Evolutionary conservation across 345 rosid species (phyloP).

Genomic region (Bruguiera gymnorhiza): DNA sequence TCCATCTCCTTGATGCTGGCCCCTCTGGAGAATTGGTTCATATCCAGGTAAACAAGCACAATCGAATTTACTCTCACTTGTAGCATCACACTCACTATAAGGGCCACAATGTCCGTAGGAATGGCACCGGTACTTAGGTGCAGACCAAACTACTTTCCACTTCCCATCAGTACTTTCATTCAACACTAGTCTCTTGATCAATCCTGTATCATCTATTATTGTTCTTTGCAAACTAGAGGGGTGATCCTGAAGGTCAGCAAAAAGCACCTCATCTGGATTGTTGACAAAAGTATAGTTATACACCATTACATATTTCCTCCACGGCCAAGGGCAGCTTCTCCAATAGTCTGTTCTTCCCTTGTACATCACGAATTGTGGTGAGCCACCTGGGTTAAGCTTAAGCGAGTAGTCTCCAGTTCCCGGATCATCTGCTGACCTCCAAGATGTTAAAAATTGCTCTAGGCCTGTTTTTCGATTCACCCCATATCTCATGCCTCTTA

Average conservation of each 20-base stretch:
- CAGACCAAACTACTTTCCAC: constrained; percentile 47
- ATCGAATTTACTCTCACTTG: constrained; percentile 3
- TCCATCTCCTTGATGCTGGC: constrained; percentile 53
- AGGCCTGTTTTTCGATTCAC: not conserved
- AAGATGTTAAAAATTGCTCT: constrained; percentile 7
- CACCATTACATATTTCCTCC: not conserved
- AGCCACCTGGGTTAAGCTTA: not conserved
- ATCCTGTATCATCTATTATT: constrained; percentile 3
- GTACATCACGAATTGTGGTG: constrained; percentile 11
- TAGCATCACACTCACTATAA: not conserved
- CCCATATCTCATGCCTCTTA: not conserved
- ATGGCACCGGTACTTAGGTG: constrained; percentile 45
- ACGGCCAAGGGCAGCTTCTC: constrained; percentile 13
- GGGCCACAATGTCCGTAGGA: constrained; percentile 43
- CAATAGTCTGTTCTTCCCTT: not conserved
- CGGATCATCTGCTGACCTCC: constrained; percentile 21
- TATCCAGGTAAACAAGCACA: constrained; percentile 67
- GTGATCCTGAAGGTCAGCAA: not conserved
- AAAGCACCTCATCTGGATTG: constrained; percentile 7
- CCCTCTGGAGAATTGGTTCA: constrained; percentile 43
- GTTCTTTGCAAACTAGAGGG: not conserved
- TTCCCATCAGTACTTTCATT: not conserved
- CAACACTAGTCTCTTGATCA: not conserved
- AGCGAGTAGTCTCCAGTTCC: not conserved
- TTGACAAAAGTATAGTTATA: not conserved